A percentile compares a stretch with the other conserved stretches of the same genome.
Evolutionary conservation across 2,329 filamentous ascomycete species (phyloP).

Genomic region (Pseudogymnoascus sp.): DNA sequence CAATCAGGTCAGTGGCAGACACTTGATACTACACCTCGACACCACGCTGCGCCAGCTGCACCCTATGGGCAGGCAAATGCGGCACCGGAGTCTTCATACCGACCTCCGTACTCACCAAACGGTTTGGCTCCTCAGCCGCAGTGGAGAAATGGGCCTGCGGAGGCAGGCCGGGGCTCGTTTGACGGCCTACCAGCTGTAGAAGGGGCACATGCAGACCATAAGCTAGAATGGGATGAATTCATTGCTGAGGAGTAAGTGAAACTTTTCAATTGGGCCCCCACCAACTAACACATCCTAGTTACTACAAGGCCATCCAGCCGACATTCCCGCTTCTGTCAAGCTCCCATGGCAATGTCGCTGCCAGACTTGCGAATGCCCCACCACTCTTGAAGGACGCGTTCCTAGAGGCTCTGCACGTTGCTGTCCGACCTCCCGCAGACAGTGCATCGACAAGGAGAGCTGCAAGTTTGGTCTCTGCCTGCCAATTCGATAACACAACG

Average conservation of each 20-base stretch:
- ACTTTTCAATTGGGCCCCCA: not conserved
- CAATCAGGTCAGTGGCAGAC: constrained; percentile 19
- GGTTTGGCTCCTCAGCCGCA: constrained; percentile 23
- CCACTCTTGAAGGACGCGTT: constrained; percentile 55
- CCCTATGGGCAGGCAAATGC: constrained; percentile 8
- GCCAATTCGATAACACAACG: constrained; percentile 37
- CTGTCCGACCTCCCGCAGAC: constrained; percentile 39
- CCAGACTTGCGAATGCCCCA: constrained; percentile 49
- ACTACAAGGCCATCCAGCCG: constrained; percentile 57
- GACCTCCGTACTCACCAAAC: constrained; percentile 27
- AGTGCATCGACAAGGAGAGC: constrained; percentile 34
- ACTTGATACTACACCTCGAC: constrained; percentile 20
- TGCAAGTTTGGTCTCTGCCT: constrained; percentile 35
- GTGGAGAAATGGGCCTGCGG: constrained; percentile 27
- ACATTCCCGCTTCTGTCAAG: constrained; percentile 59
- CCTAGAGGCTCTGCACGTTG: constrained; percentile 51
- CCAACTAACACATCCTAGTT: constrained; percentile 38
- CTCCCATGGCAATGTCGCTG: constrained; percentile 47
- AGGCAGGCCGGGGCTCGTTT: constrained; percentile 20
- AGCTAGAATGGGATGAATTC: constrained; percentile 38
- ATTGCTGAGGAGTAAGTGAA: constrained; percentile 34
- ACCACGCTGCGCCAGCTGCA: constrained; percentile 15
- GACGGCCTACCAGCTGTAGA: constrained; percentile 23
- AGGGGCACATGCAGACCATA: constrained; percentile 21
- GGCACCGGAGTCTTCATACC: constrained; percentile 9